Conservation (phyloP, 768 basidiomycete genomes). For the Boletus sp. region DNA sequence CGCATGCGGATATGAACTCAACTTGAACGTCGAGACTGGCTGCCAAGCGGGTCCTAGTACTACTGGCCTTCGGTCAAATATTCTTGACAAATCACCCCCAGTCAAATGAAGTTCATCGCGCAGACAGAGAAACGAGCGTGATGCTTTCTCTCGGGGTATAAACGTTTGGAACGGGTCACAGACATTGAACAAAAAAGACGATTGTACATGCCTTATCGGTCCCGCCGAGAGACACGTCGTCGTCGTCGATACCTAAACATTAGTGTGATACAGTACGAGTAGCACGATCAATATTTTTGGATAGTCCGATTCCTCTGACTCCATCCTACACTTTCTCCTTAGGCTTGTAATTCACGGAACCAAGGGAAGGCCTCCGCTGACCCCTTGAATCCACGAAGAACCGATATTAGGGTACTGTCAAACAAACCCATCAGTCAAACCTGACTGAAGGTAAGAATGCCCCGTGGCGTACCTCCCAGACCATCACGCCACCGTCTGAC, state of each 20-base stretch:
- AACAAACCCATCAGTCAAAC: background rate
- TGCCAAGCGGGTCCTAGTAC: no score
- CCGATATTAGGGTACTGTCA: background rate
- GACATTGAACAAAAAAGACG: no score
- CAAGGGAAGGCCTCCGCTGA: background rate
- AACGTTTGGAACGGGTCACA: background rate
- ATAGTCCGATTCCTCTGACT: background rate
- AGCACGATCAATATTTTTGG: background rate
- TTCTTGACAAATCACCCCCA: no score
- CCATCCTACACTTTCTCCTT: background rate
- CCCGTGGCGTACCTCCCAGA: background rate
- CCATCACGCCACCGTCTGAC: background rate
- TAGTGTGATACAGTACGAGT: background rate
- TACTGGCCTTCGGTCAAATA: background rate
- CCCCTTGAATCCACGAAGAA: background rate
- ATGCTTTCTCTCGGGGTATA: no score
- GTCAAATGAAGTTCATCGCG: no score
- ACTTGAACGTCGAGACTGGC: no score
- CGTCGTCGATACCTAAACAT: no score
- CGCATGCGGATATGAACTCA: background rate
- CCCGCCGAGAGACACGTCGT: background rate
- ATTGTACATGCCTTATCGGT: background rate
- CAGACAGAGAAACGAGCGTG: background rate
- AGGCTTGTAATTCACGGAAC: background rate
- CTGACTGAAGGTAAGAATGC: background rate